A percentile compares a stretch with the other conserved stretches of the same genome.
Evolutionary conservation across 2,329 filamentous ascomycete species (phyloP).

Genomic region (Gnomoniopsis smithogilvyi): DNA sequence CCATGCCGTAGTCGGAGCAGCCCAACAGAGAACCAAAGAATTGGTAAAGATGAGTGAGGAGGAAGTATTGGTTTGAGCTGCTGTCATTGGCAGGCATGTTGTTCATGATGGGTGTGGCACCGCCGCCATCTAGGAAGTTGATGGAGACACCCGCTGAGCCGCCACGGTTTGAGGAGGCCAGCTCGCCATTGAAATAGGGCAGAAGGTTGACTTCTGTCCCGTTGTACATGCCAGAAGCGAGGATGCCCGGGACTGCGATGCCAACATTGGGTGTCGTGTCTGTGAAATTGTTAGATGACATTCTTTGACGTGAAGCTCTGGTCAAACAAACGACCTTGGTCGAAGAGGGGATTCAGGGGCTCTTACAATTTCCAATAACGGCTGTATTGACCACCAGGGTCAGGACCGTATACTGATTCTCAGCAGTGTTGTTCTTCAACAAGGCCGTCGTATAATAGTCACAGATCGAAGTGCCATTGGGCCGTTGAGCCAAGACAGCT

Average conservation of each 20-base stretch:
- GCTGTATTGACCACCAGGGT: slow-evolving; percentile 60
- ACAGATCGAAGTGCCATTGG: slow-evolving; percentile 50
- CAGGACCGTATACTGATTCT: slow-evolving; percentile 54
- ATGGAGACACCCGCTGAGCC: slow-evolving; percentile 41
- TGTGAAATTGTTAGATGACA: slow-evolving; percentile 19
- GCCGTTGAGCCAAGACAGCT: slow-evolving; percentile 40
- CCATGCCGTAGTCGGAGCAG: slow-evolving; percentile 48
- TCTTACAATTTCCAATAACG: slow-evolving; percentile 58
- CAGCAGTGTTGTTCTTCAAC: slow-evolving; percentile 55
- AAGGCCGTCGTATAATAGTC: slow-evolving; percentile 63
- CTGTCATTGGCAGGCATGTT: slow-evolving; percentile 51
- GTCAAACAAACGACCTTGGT: background rate
- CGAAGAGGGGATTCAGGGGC: too few relatives aligned
- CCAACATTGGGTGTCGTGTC: slow-evolving; percentile 52
- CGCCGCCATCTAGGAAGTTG: slow-evolving; percentile 62
- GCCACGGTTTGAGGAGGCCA: slow-evolving; percentile 52
- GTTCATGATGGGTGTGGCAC: slow-evolving; percentile 49
- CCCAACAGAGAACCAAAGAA: slow-evolving; percentile 59
- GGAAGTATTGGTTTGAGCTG: slow-evolving; percentile 52
- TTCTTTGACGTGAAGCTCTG: background rate
- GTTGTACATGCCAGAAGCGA: slow-evolving; percentile 47
- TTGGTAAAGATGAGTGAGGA: slow-evolving; percentile 60
- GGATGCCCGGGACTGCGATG: slow-evolving; percentile 54
- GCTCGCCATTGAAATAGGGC: slow-evolving; percentile 56
- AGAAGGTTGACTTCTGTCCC: slow-evolving; percentile 52